These are phyloP conservation scores for Yamagishiella unicocca DNA, from an alignment of 139 green algal genomes.

Conservation along the genomic window DNA sequence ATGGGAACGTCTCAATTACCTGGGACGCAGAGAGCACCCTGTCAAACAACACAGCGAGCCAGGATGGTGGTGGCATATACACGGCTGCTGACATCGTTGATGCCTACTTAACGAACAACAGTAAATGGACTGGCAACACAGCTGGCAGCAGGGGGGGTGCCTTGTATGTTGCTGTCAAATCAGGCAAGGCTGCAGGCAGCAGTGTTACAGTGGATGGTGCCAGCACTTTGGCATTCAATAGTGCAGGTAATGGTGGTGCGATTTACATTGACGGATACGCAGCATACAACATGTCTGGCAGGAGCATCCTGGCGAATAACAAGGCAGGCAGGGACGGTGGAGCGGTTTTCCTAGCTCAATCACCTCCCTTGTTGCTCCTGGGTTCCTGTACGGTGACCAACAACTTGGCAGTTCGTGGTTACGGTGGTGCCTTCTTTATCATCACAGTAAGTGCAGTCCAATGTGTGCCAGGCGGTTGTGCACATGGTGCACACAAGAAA, in stretches of 20 bases:
- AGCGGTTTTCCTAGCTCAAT: not conserved
- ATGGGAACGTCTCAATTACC: not conserved
- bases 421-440: not conserved
- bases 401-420: not conserved
- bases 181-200: too few species aligned
- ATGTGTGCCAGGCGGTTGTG: too few species aligned
- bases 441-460: not conserved
- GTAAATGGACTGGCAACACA: not conserved
- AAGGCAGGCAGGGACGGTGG: not conserved
- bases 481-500: too few species aligned
- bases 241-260: not conserved
- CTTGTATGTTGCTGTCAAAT: not conserved
- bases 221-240: too few species aligned
- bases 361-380: not conserved
- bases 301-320: not conserved
- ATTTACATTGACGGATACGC: not conserved
- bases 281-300: not conserved
- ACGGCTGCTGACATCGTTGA: not conserved
- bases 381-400: not conserved
- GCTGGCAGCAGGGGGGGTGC: not conserved
- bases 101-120: not conserved
- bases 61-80: not conserved
- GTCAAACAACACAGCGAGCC: not conserved
- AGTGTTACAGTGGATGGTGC: too few species aligned
- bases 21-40: not conserved